phyloP scores from a whole-genome alignment of 768 basidiomycete species.

The Goffeauzyma gilvescens region DNA sequence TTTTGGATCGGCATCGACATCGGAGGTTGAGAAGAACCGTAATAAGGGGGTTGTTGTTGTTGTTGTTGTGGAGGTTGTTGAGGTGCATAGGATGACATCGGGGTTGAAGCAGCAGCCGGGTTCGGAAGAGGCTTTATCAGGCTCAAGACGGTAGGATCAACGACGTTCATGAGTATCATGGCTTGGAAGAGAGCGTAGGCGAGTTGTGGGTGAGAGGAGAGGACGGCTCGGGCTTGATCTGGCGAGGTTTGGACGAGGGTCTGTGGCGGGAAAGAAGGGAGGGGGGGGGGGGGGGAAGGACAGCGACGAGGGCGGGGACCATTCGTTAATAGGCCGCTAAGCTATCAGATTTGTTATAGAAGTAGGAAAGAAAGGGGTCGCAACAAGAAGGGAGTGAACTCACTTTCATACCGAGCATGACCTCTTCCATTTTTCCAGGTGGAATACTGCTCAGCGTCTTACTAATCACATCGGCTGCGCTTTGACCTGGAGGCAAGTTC shows the following conservation, averaged over 20 bases:
- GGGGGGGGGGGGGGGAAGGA: too few relatives aligned
- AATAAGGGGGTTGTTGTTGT: background rate
- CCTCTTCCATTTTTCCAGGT: conserved; percentile 71
- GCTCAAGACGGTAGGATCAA: conserved; percentile 67
- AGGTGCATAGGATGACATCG: conserved; percentile 3
- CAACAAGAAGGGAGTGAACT: conserved; percentile 16
- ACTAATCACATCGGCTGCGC: conserved; percentile 63
- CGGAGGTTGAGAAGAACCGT: background rate
- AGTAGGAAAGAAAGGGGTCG: too few relatives aligned
- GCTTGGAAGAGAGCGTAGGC: conserved; percentile 94
- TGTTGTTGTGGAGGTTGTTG: conserved; percentile 1
- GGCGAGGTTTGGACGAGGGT: conserved; percentile 80
- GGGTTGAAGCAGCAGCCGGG: conserved; percentile 20
- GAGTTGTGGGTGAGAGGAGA: conserved; percentile 72
- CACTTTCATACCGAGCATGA: conserved; percentile 97
- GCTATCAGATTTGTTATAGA: too few relatives aligned
- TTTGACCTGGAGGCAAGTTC: conserved; percentile 49
- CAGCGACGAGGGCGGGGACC: too few relatives aligned
- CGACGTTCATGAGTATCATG: conserved; percentile 76
- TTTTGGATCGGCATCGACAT: too few relatives aligned
- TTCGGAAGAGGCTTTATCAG: conserved; percentile 34
- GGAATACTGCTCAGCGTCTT: conserved; percentile 66
- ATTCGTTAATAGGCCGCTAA: too few relatives aligned
- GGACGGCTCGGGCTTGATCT: conserved; percentile 62
- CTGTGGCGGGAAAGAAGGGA: conserved; percentile 36